These are phyloP conservation scores for Scheffersomyces segobiensis DNA, from an alignment of 1,139 yeast genomes.

Conservation along the genomic window DNA sequence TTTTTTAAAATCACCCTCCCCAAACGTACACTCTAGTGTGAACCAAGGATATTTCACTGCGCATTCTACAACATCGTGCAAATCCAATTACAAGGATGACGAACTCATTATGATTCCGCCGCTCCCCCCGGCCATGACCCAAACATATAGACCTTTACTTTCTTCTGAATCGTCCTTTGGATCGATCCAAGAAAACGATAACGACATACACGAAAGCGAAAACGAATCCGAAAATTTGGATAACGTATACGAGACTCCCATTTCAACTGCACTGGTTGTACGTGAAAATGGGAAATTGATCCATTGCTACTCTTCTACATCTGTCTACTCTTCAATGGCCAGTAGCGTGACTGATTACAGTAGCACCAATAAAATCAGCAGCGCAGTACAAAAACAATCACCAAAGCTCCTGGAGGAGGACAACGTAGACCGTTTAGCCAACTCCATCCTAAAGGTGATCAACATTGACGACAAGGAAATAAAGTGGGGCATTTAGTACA, in stretches of 20 bases:
- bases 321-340: not conserved
- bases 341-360: not conserved
- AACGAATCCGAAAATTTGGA: not conserved
- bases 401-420: slow-evolving; percentile 8
- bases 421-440: slow-evolving; percentile 18
- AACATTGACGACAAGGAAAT: slow-evolving; percentile 12
- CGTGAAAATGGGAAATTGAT: not conserved
- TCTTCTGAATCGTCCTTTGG: not conserved
- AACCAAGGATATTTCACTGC: not conserved
- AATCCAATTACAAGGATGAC: not conserved
- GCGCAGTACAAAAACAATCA: slow-evolving; percentile 3
- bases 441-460: slow-evolving; percentile 18
- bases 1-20: not conserved
- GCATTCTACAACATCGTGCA: not conserved
- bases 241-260: not conserved
- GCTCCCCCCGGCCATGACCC: not conserved
- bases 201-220: not conserved
- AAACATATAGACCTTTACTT: not conserved
- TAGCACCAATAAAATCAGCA: not conserved
- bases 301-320: not conserved
- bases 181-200: not conserved
- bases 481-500: slow-evolving; percentile 18
- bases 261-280: not conserved
- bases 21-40: not conserved
- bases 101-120: not conserved